A percentile compares a stretch with the other conserved stretches of the same genome.
Evolutionary conservation across 2,329 filamentous ascomycete species (phyloP).

Genomic region (Tolypocladium sp.): DNA sequence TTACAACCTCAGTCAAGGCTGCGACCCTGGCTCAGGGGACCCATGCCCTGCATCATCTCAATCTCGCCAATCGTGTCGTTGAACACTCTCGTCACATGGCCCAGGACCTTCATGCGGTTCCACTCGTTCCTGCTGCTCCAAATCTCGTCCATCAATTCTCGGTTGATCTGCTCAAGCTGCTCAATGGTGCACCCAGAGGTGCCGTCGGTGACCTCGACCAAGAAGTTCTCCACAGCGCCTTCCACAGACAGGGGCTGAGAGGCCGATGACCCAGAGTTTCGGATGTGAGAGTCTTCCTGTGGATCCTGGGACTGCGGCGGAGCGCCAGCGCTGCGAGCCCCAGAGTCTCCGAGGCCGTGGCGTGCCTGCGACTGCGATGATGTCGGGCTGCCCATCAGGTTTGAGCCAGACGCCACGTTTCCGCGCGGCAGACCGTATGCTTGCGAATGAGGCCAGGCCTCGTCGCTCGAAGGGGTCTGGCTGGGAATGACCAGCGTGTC

Average conservation of each 20-base stretch:
- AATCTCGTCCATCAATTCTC: constrained; percentile 80
- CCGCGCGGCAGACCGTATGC: constrained; percentile 38
- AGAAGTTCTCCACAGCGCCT: constrained; percentile 44
- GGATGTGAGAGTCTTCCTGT: constrained; percentile 7
- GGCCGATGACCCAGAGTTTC: constrained; percentile 25
- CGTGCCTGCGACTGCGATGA: constrained; percentile 25
- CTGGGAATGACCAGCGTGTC: constrained; percentile 43
- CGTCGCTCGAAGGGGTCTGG: constrained; percentile 41
- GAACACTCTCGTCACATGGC: constrained; percentile 58
- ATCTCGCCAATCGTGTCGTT: constrained; percentile 68
- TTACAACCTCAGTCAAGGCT: neutral
- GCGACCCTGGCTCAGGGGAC: constrained; percentile 31
- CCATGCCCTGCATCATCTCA: constrained; percentile 38
- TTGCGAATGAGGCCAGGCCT: constrained; percentile 50
- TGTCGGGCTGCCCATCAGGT: constrained; percentile 23
- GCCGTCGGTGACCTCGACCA: constrained; percentile 52
- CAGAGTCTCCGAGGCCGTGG: constrained; percentile 13
- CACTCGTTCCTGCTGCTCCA: constrained; percentile 74
- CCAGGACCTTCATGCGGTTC: constrained; percentile 69
- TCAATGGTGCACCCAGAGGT: constrained; percentile 80
- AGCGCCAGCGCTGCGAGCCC: constrained; percentile 21
- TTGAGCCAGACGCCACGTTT: constrained; percentile 15
- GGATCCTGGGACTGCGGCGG: constrained; percentile 26
- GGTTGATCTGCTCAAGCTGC: constrained; percentile 89
- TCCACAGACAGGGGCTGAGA: constrained; percentile 38